Evolutionary conservation across 495 filamentous ascomycete species (phyloP).

Genomic region (Xylaria telfairii): DNA sequence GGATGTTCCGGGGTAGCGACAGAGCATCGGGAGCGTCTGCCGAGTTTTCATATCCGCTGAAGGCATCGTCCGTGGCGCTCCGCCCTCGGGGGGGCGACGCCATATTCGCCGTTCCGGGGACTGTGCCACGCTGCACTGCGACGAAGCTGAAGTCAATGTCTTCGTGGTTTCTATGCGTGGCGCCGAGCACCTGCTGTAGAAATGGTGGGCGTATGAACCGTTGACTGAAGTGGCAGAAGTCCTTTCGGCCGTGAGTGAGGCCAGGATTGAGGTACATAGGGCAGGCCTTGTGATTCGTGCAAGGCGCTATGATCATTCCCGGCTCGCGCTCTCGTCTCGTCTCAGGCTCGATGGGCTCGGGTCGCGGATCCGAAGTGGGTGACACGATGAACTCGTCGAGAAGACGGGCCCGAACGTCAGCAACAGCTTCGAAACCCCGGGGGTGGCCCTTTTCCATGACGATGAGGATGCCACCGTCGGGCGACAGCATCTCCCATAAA

Average conservation of each 20-base stretch:
- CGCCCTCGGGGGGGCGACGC: conserved; percentile 34
- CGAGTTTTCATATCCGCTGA: conserved; percentile 48
- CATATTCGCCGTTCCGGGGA: conserved; percentile 51
- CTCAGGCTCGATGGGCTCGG: conserved; percentile 40
- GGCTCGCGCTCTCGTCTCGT: conserved; percentile 55
- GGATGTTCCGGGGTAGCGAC: conserved; percentile 76
- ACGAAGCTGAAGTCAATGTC: conserved; percentile 90
- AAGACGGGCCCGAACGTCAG: conserved; percentile 77
- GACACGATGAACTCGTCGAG: conserved; percentile 77
- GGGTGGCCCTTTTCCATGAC: conserved; percentile 91
- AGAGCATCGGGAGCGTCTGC: conserved; percentile 58
- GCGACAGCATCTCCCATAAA: conserved; percentile 84
- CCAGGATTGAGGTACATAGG: conserved; percentile 84
- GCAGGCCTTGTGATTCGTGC: conserved; percentile 87
- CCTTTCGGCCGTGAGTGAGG: conserved; percentile 71
- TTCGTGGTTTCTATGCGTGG: conserved; percentile 77
- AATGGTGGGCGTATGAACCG: conserved; percentile 84
- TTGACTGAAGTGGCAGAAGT: conserved; percentile 91
- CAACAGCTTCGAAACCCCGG: conserved; percentile 89
- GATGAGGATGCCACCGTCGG: conserved; percentile 84
- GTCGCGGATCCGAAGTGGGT: conserved; percentile 54
- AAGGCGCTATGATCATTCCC: conserved; percentile 94
- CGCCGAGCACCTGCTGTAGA: conserved; percentile 78
- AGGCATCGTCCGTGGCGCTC: conserved; percentile 43
- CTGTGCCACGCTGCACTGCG: conserved; percentile 78